phyloP scores from a whole-genome alignment of 169 alveolate genomes.

The Eimeria zaria region DNA sequence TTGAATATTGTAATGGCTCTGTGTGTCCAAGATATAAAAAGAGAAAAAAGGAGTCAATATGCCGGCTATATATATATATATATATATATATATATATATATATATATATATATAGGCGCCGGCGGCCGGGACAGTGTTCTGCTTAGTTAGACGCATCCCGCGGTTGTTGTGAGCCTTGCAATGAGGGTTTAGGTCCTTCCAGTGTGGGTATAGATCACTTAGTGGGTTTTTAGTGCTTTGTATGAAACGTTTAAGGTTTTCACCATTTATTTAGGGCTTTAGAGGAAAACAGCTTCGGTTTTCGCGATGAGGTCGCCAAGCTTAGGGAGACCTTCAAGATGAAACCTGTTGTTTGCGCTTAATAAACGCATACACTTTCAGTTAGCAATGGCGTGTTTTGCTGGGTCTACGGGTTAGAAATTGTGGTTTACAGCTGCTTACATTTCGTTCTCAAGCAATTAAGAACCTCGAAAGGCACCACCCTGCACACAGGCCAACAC shows the following conservation, averaged over 20 bases:
- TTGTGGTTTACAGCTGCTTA: too few species aligned
- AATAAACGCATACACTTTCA: neutral
- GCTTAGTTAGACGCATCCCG: neutral
- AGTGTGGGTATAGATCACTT: neutral
- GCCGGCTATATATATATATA: too few species aligned
- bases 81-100: too few species aligned
- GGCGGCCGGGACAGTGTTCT: neutral
- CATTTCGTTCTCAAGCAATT: too few species aligned
- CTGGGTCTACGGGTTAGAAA: neutral
- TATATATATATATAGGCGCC: neutral
- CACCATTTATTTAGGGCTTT: too few species aligned
- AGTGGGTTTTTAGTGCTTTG: neutral
- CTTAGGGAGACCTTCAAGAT: too few species aligned
- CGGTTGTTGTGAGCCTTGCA: neutral
- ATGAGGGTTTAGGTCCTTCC: neutral
- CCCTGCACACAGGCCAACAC: neutral
- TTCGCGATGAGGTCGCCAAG: too few species aligned
- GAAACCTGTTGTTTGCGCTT: too few species aligned
- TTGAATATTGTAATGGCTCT: too few species aligned
- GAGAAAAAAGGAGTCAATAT: too few species aligned
- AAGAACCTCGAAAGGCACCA: neutral
- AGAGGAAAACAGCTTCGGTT: too few species aligned
- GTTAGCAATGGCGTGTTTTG: neutral
- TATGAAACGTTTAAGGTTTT: too few species aligned
- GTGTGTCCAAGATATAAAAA: neutral